phyloP scores from a whole-genome alignment of 2,329 filamentous ascomycete genomes.

The Aureobasidium sp. region DNA sequence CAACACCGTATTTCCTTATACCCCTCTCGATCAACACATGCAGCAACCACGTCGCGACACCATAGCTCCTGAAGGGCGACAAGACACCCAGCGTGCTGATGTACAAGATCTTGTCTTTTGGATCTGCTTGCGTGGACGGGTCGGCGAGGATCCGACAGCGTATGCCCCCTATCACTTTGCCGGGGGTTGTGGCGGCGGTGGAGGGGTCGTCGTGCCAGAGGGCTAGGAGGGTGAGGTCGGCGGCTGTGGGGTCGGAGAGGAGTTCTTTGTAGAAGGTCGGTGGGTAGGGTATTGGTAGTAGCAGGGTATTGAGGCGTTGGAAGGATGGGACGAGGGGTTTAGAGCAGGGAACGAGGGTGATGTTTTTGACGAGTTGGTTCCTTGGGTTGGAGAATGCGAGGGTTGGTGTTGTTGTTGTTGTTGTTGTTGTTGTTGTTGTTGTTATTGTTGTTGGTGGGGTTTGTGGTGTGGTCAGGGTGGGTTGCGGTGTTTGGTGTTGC shows the following conservation, averaged over 20 bases:
- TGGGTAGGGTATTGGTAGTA: constrained; percentile 54
- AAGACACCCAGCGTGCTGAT: constrained; percentile 53
- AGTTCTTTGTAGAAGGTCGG: constrained; percentile 53
- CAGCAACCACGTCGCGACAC: constrained; percentile 49
- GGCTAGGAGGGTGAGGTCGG: constrained; percentile 50
- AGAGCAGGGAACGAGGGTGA: constrained; percentile 45
- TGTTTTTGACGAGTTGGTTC: constrained; percentile 35
- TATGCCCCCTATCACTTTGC: constrained; percentile 37
- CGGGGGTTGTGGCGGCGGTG: constrained; percentile 17
- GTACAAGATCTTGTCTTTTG: constrained; percentile 39
- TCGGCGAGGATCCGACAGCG: constrained; percentile 36
- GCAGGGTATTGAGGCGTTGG: constrained; percentile 48
- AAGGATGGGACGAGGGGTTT: constrained; percentile 46
- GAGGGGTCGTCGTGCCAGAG: constrained; percentile 43
- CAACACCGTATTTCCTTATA: constrained; percentile 42
- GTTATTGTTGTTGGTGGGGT: not conserved
- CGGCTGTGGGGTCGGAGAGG: constrained; percentile 44
- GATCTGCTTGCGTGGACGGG: not conserved
- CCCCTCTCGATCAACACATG: constrained; percentile 26
- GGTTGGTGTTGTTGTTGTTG: not conserved
- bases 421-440: not conserved
- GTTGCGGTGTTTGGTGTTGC: not conserved
- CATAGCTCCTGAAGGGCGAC: constrained; percentile 49
- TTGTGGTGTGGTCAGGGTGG: not conserved
- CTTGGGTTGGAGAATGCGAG: not conserved